These are phyloP conservation scores for Apiospora aurea DNA, from an alignment of 2,329 filamentous ascomycete genomes.

Conservation along the genomic window DNA sequence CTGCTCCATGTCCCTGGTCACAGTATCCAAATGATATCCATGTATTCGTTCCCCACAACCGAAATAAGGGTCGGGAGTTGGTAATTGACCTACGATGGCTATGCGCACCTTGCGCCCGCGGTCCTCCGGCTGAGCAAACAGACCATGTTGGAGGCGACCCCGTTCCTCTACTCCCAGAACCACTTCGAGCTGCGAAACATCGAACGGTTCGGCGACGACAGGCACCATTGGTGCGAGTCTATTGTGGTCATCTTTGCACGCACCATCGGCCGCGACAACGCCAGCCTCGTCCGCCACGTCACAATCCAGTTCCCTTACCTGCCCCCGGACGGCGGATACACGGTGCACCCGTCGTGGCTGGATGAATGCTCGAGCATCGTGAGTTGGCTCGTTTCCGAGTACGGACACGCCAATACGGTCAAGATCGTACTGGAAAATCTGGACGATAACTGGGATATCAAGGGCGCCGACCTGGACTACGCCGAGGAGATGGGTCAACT, in stretches of 20 bases:
- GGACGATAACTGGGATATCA: neutral
- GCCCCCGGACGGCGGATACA: accelerated
- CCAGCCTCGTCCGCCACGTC: neutral
- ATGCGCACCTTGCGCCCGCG: neutral
- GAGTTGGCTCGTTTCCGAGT: neutral
- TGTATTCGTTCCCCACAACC: too few species aligned
- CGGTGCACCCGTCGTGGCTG: neutral
- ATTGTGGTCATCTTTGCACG: neutral
- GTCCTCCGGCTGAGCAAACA: neutral
- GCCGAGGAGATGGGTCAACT: neutral
- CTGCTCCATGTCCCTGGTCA: too few species aligned
- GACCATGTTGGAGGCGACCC: neutral
- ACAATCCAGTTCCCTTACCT: neutral
- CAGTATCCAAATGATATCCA: accelerated
- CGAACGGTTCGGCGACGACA: accelerated
- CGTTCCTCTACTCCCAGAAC: neutral
- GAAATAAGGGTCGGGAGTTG: too few species aligned
- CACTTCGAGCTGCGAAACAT: neutral
- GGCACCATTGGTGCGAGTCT: neutral
- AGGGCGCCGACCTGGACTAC: too few species aligned
- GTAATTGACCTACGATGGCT: too few species aligned
- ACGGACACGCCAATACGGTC: neutral
- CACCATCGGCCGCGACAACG: neutral
- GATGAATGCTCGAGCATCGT: neutral
- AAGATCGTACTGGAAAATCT: too few species aligned